Evolutionary conservation across 1,139 yeast species (phyloP).

Genomic region (Blastobotrys buckinghamii): DNA sequence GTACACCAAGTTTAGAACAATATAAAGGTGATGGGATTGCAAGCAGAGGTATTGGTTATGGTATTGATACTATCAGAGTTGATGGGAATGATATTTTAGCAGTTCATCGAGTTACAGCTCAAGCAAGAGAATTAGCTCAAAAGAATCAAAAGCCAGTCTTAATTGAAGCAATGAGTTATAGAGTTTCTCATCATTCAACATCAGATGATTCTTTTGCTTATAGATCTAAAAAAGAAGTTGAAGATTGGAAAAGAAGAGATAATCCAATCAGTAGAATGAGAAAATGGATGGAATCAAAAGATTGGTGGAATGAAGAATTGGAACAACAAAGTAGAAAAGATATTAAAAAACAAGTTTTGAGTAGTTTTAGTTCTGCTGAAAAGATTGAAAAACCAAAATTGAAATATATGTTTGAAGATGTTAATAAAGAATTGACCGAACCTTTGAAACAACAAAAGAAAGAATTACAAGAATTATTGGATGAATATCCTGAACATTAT

Average conservation of each 20-base stretch:
- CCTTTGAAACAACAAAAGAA: conserved; percentile 26
- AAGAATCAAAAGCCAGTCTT: conserved; percentile 31
- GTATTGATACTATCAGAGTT: conserved; percentile 34
- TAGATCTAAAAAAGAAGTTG: conserved; percentile 33
- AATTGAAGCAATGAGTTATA: conserved; percentile 36
- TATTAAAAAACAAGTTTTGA: conserved; percentile 26
- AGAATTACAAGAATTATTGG: conserved; percentile 30
- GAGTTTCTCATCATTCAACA: conserved; percentile 36
- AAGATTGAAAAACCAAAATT: conserved; percentile 30
- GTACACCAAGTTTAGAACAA: conserved; percentile 34
- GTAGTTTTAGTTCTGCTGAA: conserved; percentile 31
- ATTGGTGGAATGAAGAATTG: conserved; percentile 32
- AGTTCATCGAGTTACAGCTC: conserved; percentile 30
- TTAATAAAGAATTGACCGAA: conserved; percentile 24
- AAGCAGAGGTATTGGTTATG: conserved; percentile 33
- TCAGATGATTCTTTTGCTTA: conserved; percentile 37
- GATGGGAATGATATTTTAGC: conserved; percentile 36
- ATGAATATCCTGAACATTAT: conserved; percentile 31
- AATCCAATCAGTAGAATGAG: conserved; percentile 34
- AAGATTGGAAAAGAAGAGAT: conserved; percentile 35
- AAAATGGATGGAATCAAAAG: conserved; percentile 30
- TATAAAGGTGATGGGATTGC: conserved; percentile 37
- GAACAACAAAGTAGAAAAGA: conserved; percentile 26
- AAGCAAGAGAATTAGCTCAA: conserved; percentile 31
- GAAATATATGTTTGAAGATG: conserved; percentile 28